A percentile compares a stretch with the other conserved stretches of the same genome.
Conservation (phyloP, 2,329 filamentous ascomycete species). For the Aspergillus eucalypticola region DNA sequence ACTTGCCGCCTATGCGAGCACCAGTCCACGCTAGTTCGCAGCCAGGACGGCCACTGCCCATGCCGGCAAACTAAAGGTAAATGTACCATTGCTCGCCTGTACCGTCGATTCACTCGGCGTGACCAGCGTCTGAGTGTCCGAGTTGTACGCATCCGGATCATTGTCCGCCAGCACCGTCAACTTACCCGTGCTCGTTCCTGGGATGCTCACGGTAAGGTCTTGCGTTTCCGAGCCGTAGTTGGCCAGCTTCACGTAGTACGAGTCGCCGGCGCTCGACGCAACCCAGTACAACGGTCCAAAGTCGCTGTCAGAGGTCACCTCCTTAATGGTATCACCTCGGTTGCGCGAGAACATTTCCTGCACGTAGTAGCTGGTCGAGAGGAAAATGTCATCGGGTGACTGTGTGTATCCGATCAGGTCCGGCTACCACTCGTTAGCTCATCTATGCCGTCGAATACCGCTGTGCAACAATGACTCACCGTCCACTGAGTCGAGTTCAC, state of each 20-base stretch:
- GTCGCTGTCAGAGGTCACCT: conserved; percentile 20
- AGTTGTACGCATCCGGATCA: conserved; percentile 19
- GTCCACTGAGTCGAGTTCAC: conserved; percentile 33
- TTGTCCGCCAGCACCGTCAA: conserved; percentile 22
- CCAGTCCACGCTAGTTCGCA: conserved; percentile 5
- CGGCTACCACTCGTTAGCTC: conserved; percentile 18
- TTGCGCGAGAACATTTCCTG: conserved; percentile 31
- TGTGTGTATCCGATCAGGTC: conserved; percentile 29
- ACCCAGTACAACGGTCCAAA: conserved; percentile 35
- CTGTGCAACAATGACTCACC: conserved; percentile 10
- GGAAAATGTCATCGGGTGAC: conserved; percentile 20
- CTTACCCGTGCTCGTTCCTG: conserved; percentile 16
- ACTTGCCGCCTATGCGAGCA: neutral
- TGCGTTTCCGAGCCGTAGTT: conserved; percentile 20
- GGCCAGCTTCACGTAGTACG: conserved; percentile 27
- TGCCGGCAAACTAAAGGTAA: conserved; percentile 21
- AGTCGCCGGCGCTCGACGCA: conserved; percentile 20
- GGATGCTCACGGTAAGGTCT: conserved; percentile 24
- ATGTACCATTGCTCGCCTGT: conserved; percentile 15
- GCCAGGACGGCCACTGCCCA: conserved; percentile 25
- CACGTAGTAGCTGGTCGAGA: conserved; percentile 32
- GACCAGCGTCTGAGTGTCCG: conserved; percentile 4
- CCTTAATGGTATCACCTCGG: conserved; percentile 26
- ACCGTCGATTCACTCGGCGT: conserved; percentile 14
- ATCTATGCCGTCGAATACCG: neutral